A percentile compares a stretch with the other conserved stretches of the same genome.
phyloP scores from a whole-genome alignment of 192 early-diverging fungal genomes.

The Glomus cerebriforme region DNA sequence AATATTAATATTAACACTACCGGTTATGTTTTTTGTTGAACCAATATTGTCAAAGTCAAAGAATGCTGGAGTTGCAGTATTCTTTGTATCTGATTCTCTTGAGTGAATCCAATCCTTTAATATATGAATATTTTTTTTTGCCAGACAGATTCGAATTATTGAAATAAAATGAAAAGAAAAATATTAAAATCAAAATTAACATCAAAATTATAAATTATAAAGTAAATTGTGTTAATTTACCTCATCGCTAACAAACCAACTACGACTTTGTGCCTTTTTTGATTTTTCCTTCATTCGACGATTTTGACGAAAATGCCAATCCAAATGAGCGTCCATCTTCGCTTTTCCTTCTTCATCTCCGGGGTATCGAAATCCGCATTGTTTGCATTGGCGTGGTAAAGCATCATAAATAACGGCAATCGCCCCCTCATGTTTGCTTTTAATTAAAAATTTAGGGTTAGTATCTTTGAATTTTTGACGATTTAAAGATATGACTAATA shows the following conservation, averaged over 20 bases:
- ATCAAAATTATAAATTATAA: not conserved
- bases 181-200: not conserved
- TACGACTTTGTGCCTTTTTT: constrained; percentile 80
- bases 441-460: constrained; percentile 7
- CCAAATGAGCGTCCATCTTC: constrained; percentile 83
- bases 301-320: constrained; percentile 98
- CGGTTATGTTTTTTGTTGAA: not conserved
- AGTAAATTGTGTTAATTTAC: constrained; percentile 41
- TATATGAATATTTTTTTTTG: not conserved
- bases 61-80: constrained; percentile 40
- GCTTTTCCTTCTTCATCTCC: constrained; percentile 65
- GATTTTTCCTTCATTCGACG: constrained; percentile 78
- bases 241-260: constrained; percentile 82
- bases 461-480: not conserved
- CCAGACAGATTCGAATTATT: too few relatives aligned
- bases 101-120: constrained; percentile 49
- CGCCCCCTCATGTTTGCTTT: constrained; percentile 57
- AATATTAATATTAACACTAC: constrained; percentile 23
- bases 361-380: constrained; percentile 87
- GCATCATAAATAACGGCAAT: constrained; percentile 72
- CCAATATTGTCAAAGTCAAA: constrained; percentile 30
- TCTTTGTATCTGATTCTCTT: constrained; percentile 41
- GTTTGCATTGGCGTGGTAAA: constrained; percentile 81
- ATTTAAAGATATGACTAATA: not conserved
- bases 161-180: constrained; percentile 1